phyloP scores from a whole-genome alignment of 352 stramenopile genomes.

The Phytopythium vexans region DNA sequence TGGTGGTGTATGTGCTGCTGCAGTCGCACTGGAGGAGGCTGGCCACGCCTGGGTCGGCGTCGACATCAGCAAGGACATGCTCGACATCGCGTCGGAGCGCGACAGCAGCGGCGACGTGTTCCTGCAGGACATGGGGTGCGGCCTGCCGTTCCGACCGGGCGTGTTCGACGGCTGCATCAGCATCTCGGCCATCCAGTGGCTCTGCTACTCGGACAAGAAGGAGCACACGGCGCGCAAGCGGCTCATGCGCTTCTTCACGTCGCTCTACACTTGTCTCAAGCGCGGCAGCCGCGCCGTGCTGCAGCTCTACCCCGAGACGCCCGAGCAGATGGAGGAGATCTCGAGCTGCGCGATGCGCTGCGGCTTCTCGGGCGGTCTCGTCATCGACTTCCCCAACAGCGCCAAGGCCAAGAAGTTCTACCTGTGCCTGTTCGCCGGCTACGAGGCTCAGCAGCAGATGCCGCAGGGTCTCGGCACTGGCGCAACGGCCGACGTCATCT shows the following conservation, averaged over 20 bases:
- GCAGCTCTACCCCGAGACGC: slow-evolving; percentile 99
- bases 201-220: slow-evolving; percentile 99
- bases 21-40: slow-evolving; percentile 85
- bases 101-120: slow-evolving; percentile 88
- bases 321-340: slow-evolving; percentile 95
- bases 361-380: slow-evolving; percentile 94
- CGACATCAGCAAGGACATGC: slow-evolving; percentile 98
- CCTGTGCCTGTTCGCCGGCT: slow-evolving; percentile 96
- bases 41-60: slow-evolving; percentile 98
- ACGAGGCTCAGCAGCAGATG: slow-evolving; percentile 72
- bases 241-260: slow-evolving; percentile 97
- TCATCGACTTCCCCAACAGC: slow-evolving; percentile 99
- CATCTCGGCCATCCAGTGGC: slow-evolving; percentile 99
- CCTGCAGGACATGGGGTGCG: slow-evolving; percentile 97
- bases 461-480: slow-evolving; percentile 79
- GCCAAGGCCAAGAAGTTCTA: slow-evolving; percentile 99
- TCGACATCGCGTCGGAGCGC: slow-evolving; percentile 96
- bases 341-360: slow-evolving; percentile 86
- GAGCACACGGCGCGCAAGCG: slow-evolving; percentile 92
- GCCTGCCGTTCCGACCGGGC: slow-evolving; percentile 96
- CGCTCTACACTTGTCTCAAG: slow-evolving; percentile 87
- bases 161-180: slow-evolving; percentile 99
- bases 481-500: slow-evolving; percentile 47
- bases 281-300: slow-evolving; percentile 92
- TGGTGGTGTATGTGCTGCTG: slow-evolving; percentile 12